Evolutionary conservation across 768 basidiomycete genomes (phyloP).

Genomic region (Rhizopogon rudus): DNA sequence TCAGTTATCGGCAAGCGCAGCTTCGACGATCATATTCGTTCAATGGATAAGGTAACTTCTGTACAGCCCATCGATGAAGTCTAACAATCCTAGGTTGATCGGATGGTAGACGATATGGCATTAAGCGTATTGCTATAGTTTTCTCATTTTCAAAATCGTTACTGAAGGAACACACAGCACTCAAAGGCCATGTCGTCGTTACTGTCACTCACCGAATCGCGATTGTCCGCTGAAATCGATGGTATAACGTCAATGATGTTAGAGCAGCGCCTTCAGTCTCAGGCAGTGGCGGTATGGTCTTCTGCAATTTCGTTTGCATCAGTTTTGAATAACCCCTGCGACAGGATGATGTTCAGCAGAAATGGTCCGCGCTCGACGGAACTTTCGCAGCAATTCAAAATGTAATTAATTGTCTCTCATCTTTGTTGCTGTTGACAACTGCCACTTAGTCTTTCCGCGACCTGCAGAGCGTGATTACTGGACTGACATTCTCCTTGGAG

Average conservation of each 20-base stretch:
- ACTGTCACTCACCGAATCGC: neutral
- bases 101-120: slow-evolving; percentile 17
- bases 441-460: slow-evolving; percentile 3
- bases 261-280: neutral
- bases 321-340: slow-evolving; percentile 4
- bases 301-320: neutral
- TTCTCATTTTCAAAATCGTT: neutral
- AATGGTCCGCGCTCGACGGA: slow-evolving; percentile 20
- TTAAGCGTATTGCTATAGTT: slow-evolving; percentile 15
- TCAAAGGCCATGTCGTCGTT: slow-evolving; percentile 19
- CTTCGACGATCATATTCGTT: slow-evolving; percentile 14
- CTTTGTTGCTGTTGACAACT: slow-evolving; percentile 16
- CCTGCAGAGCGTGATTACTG: neutral
- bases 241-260: neutral
- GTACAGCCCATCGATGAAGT: neutral
- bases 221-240: neutral
- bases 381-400: slow-evolving; percentile 25
- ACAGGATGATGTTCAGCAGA: slow-evolving; percentile 26
- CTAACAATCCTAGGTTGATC: slow-evolving; percentile 18
- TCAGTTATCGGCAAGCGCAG: slow-evolving; percentile 16
- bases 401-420: slow-evolving; percentile 11
- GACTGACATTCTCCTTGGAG: slow-evolving; percentile 22
- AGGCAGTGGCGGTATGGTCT: slow-evolving; percentile 14
- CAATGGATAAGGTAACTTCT: slow-evolving; percentile 17
- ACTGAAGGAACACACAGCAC: slow-evolving; percentile 14